phyloP scores from a whole-genome alignment of 345 rosid genomes.

The rapeseed (Brassica napus) region DNA sequence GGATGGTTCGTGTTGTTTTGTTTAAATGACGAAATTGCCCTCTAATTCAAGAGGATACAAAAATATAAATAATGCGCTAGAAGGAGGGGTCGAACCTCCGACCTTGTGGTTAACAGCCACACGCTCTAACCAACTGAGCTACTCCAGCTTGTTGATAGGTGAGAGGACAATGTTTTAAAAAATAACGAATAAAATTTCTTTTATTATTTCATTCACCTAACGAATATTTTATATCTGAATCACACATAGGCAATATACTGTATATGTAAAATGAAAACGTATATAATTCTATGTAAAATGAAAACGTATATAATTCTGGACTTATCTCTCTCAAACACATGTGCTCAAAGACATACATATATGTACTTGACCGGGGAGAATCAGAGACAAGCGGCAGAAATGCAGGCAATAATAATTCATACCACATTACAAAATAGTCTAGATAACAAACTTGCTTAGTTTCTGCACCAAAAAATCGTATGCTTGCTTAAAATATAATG shows the following conservation, averaged over 20 bases:
- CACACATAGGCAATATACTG: background rate
- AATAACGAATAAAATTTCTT: background rate
- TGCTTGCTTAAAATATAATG: background rate
- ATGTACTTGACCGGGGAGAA: background rate
- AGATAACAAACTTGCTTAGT: background rate
- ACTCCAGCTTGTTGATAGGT: conserved; percentile 47
- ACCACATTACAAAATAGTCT: background rate
- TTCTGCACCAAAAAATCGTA: background rate
- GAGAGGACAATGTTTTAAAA: no score
- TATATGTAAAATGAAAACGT: background rate
- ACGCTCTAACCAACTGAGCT: conserved; percentile 93
- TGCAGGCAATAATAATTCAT: conserved; percentile 6
- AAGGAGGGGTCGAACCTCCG: conserved; percentile 75
- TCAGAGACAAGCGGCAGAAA: conserved; percentile 31
- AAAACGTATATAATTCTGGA: background rate
- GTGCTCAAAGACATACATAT: background rate
- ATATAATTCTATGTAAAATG: background rate
- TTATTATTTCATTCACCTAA: background rate
- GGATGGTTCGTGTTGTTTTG: conserved; percentile 25
- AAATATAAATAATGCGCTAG: conserved; percentile 7
- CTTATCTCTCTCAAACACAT: background rate
- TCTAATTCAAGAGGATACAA: background rate
- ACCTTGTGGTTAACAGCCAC: conserved; percentile 92
- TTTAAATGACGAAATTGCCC: conserved; percentile 26
- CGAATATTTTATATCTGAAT: background rate